phyloP scores from a whole-genome alignment of 2,329 filamentous ascomycete genomes.

The Aspergillus fijiensis region DNA sequence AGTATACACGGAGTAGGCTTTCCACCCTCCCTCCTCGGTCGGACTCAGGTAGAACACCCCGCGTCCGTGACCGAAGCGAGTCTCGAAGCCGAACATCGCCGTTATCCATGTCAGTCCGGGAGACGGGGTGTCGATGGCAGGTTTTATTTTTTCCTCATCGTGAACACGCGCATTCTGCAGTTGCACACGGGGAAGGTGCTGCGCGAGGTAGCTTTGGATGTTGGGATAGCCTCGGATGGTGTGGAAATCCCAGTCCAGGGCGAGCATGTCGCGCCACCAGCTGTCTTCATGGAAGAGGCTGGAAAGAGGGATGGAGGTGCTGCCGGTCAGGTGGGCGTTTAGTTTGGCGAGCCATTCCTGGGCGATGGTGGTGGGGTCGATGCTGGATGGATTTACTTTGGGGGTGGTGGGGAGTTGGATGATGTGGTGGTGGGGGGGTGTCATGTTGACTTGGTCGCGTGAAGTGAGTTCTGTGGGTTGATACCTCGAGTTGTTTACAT shows the following conservation, averaged over 20 bases:
- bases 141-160: conserved; percentile 33
- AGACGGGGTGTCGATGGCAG: conserved; percentile 27
- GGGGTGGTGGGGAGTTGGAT: not conserved
- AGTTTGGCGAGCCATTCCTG: conserved; percentile 35
- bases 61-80: conserved; percentile 34
- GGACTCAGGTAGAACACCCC: conserved; percentile 40
- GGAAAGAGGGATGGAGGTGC: conserved; percentile 1
- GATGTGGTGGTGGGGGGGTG: not conserved
- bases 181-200: conserved; percentile 25
- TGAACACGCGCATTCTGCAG: conserved; percentile 34
- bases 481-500: too few species aligned
- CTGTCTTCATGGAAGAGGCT: conserved; percentile 1
- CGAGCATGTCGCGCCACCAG: conserved; percentile 1
- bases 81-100: conserved; percentile 44
- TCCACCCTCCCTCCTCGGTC: conserved; percentile 32
- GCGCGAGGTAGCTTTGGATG: conserved; percentile 33
- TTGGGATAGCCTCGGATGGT: conserved; percentile 12
- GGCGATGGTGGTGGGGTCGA: conserved; percentile 19
- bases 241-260: conserved; percentile 2
- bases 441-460: not conserved
- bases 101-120: conserved; percentile 36
- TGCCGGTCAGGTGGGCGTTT: conserved; percentile 21
- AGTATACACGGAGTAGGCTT: conserved; percentile 41
- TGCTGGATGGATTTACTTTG: not conserved
- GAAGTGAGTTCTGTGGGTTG: too few species aligned